These are phyloP conservation scores for Friedmanniomyces simplex DNA, from an alignment of 495 filamentous ascomycete genomes.

Conservation along the genomic window DNA sequence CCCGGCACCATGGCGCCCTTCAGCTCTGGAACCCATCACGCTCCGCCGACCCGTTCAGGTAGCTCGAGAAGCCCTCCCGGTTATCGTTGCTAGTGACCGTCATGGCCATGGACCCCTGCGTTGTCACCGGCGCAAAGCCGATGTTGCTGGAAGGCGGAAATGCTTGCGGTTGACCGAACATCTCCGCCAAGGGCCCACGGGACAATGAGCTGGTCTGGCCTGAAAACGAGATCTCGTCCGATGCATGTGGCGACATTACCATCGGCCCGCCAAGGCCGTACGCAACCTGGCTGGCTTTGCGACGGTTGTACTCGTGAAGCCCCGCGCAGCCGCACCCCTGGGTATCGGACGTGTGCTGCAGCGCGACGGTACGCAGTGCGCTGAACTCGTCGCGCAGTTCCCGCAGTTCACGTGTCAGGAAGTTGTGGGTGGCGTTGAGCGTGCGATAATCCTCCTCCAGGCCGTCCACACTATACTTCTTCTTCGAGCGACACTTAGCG, in stretches of 20 bases:
- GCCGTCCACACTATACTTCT: slow-evolving; percentile 47
- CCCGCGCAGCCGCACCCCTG: slow-evolving; percentile 30
- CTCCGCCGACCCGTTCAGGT: neutral
- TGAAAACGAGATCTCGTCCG: neutral
- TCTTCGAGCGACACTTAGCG: slow-evolving; percentile 79
- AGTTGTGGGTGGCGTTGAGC: slow-evolving; percentile 22
- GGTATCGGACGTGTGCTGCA: slow-evolving; percentile 28
- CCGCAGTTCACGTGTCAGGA: slow-evolving; percentile 34
- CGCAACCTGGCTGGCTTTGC: slow-evolving; percentile 4
- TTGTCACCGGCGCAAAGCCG: neutral
- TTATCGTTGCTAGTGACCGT: neutral
- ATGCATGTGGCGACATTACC: neutral
- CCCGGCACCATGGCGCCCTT: no score
- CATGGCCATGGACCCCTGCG: neutral
- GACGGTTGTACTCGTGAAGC: slow-evolving; percentile 18
- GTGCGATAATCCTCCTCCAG: slow-evolving; percentile 22
- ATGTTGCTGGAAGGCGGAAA: neutral
- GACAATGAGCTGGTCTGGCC: neutral
- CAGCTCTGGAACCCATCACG: no score
- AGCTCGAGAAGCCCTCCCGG: neutral
- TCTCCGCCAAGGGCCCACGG: neutral
- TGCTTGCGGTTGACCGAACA: neutral
- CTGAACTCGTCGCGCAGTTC: slow-evolving; percentile 33
- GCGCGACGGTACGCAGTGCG: neutral
- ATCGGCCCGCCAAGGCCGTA: neutral